phyloP scores from a whole-genome alignment of 352 stramenopile genomes.

The Phytophthora boehmeriae region DNA sequence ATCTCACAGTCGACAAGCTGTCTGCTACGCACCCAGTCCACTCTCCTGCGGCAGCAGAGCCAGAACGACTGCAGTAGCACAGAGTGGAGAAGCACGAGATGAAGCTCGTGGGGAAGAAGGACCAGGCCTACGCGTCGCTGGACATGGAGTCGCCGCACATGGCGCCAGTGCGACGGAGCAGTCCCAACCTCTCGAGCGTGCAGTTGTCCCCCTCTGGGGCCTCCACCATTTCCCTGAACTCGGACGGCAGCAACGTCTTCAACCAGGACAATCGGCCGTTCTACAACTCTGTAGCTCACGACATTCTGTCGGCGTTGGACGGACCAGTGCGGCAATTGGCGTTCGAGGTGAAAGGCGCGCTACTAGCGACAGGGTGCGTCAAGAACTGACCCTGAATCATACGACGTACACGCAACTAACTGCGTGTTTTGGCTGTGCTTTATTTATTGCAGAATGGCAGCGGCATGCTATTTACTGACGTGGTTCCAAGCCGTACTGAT shows the following conservation, averaged over 20 bases:
- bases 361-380: constrained; percentile 77
- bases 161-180: constrained; percentile 34
- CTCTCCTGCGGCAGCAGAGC: constrained; percentile 9
- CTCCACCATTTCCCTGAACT: constrained; percentile 40
- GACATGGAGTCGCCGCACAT: constrained; percentile 68
- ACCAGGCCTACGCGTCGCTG: constrained; percentile 76
- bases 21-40: no score
- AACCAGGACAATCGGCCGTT: constrained; percentile 30
- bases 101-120: constrained; percentile 78
- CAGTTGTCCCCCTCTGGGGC: constrained; percentile 52
- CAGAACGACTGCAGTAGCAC: constrained; percentile 1
- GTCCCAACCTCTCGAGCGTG: constrained; percentile 40
- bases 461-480: constrained; percentile 79
- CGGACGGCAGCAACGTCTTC: constrained; percentile 32
- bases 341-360: constrained; percentile 82
- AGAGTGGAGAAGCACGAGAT: constrained; percentile 28
- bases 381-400: neutral
- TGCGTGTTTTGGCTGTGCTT: constrained; percentile 1
- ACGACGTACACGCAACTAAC: constrained; percentile 1
- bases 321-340: constrained; percentile 72
- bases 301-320: constrained; percentile 65
- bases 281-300: constrained; percentile 58
- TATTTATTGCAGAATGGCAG: constrained; percentile 54
- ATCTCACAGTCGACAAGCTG: constrained; percentile 13
- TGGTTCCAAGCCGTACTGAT: constrained; percentile 88